Base-by-base conservation (phyloP, 768 basidiomycete genomes). In the Leccinum sublutescens region DNA sequence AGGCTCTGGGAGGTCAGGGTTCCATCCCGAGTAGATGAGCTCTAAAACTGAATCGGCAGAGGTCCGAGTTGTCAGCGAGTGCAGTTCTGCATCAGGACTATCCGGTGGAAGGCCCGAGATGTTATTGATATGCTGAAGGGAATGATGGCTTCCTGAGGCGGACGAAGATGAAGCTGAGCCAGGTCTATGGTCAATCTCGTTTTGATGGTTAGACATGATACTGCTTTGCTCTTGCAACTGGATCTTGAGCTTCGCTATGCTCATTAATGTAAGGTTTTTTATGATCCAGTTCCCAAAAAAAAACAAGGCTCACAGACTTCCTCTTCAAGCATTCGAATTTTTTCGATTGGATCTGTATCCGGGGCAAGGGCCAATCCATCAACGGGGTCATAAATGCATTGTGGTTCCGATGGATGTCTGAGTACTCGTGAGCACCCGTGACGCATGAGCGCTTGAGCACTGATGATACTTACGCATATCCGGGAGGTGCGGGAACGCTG, bases 361-460 rank as follows among this genome's bases (percentile, higher is more conserved):
- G 90, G 82, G 21, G 88, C 86, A 40, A 93, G 81, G 8, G 84
- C 79, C 38, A 93, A 72, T 17, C 91, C 92, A 71, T 93, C 91
- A 15, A 93, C 86, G 2, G 91, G 91, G 73, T 94, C 91, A 70
- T 94, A 94, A 10, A 84, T 84, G 66, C 91, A 94, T 66, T 88
- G 87, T 8, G 91, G 91, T 71, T 92, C 90, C 10, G 83, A 77
- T n/a, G 92, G 92, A 73, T 94, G 91, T 23, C 90, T 92, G 65
- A 33, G 43, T 63, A 52, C 64, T 50, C 51, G 52, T 62, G 51
- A 66, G 57, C 15, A 51, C 10, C 29, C n/a, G 5, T 43, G 40
- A 25, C 23, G 54, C 21, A 27, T 29, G 19, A 56, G 25, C 19
- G 54, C 21, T 25, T 29, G n/a, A 56, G 23, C 19, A 56, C n/a